Evolutionary conservation across 352 stramenopile species (phyloP).

Genomic region (Lagenidium sp.): DNA sequence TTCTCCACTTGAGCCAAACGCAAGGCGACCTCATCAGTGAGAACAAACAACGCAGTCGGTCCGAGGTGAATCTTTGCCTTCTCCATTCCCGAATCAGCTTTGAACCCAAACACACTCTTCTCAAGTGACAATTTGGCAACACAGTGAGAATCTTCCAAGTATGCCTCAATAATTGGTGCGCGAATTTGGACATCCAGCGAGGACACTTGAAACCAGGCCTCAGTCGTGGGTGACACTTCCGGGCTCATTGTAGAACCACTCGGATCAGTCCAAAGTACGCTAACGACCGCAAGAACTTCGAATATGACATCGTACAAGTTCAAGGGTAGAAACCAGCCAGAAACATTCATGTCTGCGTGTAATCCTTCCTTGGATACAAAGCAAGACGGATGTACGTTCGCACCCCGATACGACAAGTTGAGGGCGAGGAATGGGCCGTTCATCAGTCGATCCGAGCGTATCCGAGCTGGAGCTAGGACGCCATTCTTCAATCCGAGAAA

Average conservation of each 20-base stretch:
- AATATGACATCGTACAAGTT: conserved; percentile 62
- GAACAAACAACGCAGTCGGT: conserved; percentile 70
- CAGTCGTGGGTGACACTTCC: conserved; percentile 1
- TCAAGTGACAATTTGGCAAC: conserved; percentile 82
- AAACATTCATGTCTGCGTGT: conserved; percentile 55
- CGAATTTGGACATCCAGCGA: conserved; percentile 66
- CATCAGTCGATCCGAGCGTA: conserved; percentile 54
- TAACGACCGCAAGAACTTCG: conserved; percentile 61
- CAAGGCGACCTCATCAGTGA: conserved; percentile 83
- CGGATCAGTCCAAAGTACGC: conserved; percentile 53
- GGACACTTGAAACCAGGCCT: conserved; percentile 51
- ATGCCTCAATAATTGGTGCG: conserved; percentile 74
- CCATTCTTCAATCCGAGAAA: conserved; percentile 80
- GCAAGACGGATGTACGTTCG: conserved; percentile 19
- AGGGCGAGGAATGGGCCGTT: conserved; percentile 46
- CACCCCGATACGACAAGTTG: conserved; percentile 57
- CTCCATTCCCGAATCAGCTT: conserved; percentile 48
- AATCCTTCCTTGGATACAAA: conserved; percentile 59
- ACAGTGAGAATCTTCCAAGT: conserved; percentile 81
- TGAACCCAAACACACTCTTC: conserved; percentile 61
- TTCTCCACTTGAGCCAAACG: conserved; percentile 78
- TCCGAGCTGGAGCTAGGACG: conserved; percentile 50
- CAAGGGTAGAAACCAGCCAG: conserved; percentile 71
- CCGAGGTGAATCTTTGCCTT: conserved; percentile 62
- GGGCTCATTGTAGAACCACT: conserved; percentile 5